phyloP scores from a whole-genome alignment of 805 yeast genomes.

The Candida piceae region DNA sequence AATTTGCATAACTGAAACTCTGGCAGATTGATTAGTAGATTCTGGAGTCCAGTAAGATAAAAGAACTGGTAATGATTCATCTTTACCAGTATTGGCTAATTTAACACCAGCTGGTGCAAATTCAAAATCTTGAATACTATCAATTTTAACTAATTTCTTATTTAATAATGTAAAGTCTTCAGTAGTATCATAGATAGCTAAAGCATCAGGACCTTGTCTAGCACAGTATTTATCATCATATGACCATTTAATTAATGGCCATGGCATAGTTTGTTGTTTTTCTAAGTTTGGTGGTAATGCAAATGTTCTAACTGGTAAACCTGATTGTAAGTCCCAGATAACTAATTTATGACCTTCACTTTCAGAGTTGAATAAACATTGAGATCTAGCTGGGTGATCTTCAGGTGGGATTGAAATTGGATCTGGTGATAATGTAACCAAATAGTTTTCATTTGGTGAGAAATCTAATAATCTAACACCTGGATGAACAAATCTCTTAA shows the following conservation, averaged over 20 bases:
- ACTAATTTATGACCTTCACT: conserved; percentile 92
- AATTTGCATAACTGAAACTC: conserved; percentile 84
- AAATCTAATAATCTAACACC: conserved; percentile 86
- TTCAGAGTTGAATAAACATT: conserved; percentile 78
- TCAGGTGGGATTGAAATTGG: conserved; percentile 72
- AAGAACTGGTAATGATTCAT: conserved; percentile 50
- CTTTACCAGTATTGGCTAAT: conserved; percentile 48
- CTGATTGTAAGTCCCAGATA: conserved; percentile 85
- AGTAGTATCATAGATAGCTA: conserved; percentile 80
- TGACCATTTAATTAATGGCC: conserved; percentile 98
- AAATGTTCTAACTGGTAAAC: conserved; percentile 82
- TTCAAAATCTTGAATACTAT: conserved; percentile 84
- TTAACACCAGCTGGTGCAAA: conserved; percentile 89
- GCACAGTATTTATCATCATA: conserved; percentile 90
- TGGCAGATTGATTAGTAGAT: conserved; percentile 80
- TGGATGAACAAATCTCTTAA: conserved; percentile 79
- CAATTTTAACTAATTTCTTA: conserved; percentile 76
- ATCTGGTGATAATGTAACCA: conserved; percentile 85
- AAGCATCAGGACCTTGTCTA: conserved; percentile 87
- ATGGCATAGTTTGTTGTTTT: conserved; percentile 63
- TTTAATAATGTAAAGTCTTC: conserved; percentile 74
- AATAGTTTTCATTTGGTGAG: conserved; percentile 85
- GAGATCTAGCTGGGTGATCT: conserved; percentile 56
- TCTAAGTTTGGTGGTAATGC: conserved; percentile 77
- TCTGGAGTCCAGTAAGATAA: conserved; percentile 98